Conservation (phyloP, 257 asterid genomes). For the Marsdenia floribunda region DNA sequence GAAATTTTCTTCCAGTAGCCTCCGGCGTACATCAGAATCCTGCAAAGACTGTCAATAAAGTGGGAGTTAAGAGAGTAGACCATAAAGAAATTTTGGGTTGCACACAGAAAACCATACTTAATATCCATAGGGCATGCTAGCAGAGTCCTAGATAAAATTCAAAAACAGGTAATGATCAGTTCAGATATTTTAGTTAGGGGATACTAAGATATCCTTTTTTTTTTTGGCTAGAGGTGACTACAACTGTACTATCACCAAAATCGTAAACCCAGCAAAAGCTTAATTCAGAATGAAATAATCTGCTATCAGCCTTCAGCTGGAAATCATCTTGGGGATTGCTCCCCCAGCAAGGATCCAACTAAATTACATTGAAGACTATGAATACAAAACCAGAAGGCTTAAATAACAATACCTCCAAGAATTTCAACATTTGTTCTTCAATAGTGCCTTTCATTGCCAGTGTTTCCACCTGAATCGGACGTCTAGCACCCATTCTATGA, state of each 20-base stretch:
- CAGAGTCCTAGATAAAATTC: background rate
- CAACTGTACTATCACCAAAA: background rate
- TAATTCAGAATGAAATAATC: background rate
- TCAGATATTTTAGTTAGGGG: background rate
- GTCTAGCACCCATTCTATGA: conserved; percentile 96
- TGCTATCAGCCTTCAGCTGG: background rate
- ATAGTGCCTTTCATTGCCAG: conserved; percentile 91
- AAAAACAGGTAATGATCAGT: background rate
- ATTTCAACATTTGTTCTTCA: conserved; percentile 90
- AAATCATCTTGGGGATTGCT: background rate
- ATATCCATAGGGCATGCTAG: background rate
- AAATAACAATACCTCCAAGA: conserved; percentile 60
- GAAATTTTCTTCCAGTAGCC: conserved; percentile 54
- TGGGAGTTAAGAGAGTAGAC: background rate
- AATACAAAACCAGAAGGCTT: background rate
- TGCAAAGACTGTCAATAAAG: conserved; percentile 16
- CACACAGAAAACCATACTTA: background rate
- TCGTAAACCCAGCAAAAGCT: background rate
- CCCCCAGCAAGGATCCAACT: background rate
- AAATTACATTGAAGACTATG: no score
- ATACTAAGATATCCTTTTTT: background rate
- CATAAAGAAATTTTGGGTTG: background rate
- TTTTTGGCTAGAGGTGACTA: background rate
- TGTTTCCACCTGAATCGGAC: conserved; percentile 87
- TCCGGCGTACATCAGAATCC: conserved; percentile 71